Conservation (phyloP, 306 rosid species). For the Cotoneaster glaucophyllus region DNA sequence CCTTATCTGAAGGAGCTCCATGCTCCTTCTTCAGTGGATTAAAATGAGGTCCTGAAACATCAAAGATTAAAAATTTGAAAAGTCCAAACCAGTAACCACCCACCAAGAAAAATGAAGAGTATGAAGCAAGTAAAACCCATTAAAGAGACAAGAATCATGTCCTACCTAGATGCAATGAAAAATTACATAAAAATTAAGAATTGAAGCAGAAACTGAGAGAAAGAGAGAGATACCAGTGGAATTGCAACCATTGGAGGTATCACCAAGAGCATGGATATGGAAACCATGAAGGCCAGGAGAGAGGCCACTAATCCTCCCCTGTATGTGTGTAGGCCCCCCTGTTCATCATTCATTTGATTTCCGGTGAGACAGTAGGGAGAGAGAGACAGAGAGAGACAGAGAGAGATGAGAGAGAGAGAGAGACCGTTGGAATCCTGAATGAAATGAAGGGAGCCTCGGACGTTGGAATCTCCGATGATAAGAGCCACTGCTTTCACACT, state of each 20-base stretch:
- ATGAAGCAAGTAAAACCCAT: not conserved
- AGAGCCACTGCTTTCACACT: slow-evolving; percentile 56
- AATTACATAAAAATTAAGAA: not conserved
- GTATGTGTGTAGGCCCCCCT: slow-evolving; percentile 46
- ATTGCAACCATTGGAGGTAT: slow-evolving; percentile 91
- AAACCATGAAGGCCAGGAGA: slow-evolving; percentile 82
- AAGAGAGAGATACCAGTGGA: slow-evolving; percentile 63
- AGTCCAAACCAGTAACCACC: not conserved
- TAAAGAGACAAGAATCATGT: not conserved
- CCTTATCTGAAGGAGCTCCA: slow-evolving; percentile 55
- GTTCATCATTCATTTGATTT: not conserved
- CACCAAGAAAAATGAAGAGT: not conserved
- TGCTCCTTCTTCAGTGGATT: slow-evolving; percentile 64
- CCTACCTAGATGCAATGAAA: not conserved
- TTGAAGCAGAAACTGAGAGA: not conserved
- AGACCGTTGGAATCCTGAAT: slow-evolving; percentile 38
- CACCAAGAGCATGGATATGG: slow-evolving; percentile 89
- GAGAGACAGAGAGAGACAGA: not conserved
- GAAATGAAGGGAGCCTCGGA: slow-evolving; percentile 62
- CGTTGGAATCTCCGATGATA: slow-evolving; percentile 40
- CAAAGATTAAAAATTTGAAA: not conserved
- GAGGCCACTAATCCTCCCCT: slow-evolving; percentile 51
- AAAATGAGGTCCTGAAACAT: slow-evolving; percentile 58
- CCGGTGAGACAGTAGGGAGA: not conserved
- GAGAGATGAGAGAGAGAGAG: not conserved